Base-by-base conservation (phyloP, 2,329 filamentous ascomycete species). In the Amesomyces nigricolor region DNA sequence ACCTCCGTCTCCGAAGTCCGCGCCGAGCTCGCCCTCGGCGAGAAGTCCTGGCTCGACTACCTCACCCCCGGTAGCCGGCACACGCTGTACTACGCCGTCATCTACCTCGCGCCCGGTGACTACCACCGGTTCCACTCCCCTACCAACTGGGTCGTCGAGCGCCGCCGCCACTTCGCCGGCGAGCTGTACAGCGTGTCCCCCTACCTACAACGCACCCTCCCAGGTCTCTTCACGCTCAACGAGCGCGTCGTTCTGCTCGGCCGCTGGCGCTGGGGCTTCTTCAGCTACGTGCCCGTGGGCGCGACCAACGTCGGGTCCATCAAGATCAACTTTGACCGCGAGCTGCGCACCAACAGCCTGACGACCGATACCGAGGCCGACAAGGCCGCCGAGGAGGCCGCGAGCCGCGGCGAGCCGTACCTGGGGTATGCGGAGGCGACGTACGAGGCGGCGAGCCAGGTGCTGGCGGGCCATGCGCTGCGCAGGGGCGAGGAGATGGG, bases 71-170 rank as follows among this genome's bases (percentile, higher is more conserved):
- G 82, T 51, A 81, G 81, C 70, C 78, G 75, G 70, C 89, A 86
- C 5, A 83, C 86, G 9, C 81, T 99, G 7, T 96, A 95, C 76
- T 99, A 97, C 72, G 88, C 80, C 58, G 95, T 99, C 60, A 85
- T 99, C 67, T 99, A 99, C 73, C 83, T 99, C 43, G 94, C 95
- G 0, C 94, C 94, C 0, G 94, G 94, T 48, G 95, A 99, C 75
- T 99, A 99, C 74, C 94, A 99, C 74, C 89, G 92, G 61, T 99
- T 97, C 77, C 95, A 99, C 75, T 95, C 89, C 1, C 94, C 94
- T 0, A 86, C 90, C 2, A 88, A 89, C 64, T 99, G 94, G 94
- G 91, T 99, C 14, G 94, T 94, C 35, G 89, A 96, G 72, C 86
- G 86, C 62, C 85, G 95, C 43, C 88, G 94, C n/a, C 94, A 99